Evolutionary conservation across 2,329 filamentous ascomycete genomes (phyloP).

Genomic region (Salinomyces thailandicus): DNA sequence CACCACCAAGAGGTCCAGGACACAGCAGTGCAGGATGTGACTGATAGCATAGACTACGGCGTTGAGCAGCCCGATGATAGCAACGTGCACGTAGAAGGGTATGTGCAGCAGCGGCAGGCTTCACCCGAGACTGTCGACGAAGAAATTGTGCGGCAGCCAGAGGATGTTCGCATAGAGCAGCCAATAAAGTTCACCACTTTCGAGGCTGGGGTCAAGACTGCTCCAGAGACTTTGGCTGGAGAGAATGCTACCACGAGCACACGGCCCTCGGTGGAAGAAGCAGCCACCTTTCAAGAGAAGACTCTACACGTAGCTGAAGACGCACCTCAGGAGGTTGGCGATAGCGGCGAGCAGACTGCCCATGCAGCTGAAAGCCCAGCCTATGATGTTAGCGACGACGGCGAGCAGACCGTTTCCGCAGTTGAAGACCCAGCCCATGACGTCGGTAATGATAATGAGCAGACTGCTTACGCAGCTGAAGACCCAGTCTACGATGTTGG

Average conservation of each 20-base stretch:
- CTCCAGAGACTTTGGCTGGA: not conserved
- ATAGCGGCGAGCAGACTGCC: not conserved
- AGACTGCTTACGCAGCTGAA: not conserved
- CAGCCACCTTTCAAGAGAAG: not conserved
- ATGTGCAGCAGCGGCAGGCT: not conserved
- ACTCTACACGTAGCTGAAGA: too few species aligned
- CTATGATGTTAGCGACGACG: not conserved
- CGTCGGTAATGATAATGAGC: not conserved
- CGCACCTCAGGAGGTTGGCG: too few species aligned
- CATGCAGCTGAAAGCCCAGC: too few species aligned
- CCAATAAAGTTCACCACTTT: not conserved
- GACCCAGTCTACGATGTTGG: not conserved
- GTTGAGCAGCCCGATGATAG: not conserved
- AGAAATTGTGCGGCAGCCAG: slow-evolving; percentile 11
- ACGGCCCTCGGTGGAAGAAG: not conserved
- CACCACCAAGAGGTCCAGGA: slow-evolving; percentile 3
- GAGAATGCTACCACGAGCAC: not conserved
- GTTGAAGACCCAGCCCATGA: too few species aligned
- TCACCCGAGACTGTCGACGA: slow-evolving; percentile 7
- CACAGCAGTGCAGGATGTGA: slow-evolving; percentile 3
- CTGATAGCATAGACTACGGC: slow-evolving; percentile 6
- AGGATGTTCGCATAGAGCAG: slow-evolving; percentile 6
- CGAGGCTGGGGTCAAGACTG: not conserved
- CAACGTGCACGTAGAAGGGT: not conserved
- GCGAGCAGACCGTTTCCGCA: too few species aligned